Evolutionary conservation across 495 filamentous ascomycete genomes (phyloP).

Genomic region (Xylaria curta): DNA sequence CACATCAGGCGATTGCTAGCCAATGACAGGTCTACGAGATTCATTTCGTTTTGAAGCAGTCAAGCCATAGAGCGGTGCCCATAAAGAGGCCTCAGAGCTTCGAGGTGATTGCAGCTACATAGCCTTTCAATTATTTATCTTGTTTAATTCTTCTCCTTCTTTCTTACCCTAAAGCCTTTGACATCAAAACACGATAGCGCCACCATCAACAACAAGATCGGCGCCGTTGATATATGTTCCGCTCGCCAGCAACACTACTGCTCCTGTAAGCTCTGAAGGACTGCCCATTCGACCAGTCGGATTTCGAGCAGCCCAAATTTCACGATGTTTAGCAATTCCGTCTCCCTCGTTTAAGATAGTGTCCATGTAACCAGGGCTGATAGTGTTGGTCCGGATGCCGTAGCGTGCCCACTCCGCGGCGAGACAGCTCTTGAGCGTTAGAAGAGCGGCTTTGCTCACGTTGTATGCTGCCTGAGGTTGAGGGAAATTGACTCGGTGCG

Average conservation of each 20-base stretch:
- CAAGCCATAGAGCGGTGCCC: not conserved
- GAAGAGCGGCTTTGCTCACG: conserved; percentile 64
- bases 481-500: conserved; percentile 65
- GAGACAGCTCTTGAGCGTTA: conserved; percentile 59
- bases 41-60: not conserved
- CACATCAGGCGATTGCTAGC: not conserved
- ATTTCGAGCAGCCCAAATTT: conserved; percentile 42
- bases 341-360: conserved; percentile 70
- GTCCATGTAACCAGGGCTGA: conserved; percentile 76
- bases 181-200: conserved; percentile 7
- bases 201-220: conserved; percentile 15
- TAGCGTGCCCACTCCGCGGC: conserved; percentile 67
- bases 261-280: conserved; percentile 64
- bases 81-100: not conserved
- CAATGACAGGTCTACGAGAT: not conserved
- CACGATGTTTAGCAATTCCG: conserved; percentile 39
- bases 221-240: conserved; percentile 67
- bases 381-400: conserved; percentile 65
- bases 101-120: not conserved
- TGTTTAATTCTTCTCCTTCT: not conserved
- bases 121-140: not conserved
- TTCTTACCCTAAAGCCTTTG: not conserved
- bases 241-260: conserved; percentile 63
- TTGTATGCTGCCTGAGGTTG: conserved; percentile 71
- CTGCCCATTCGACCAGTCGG: conserved; percentile 61